A percentile compares a stretch with the other conserved stretches of the same genome.
These are phyloP conservation scores for Taphrina pruni DNA, from an alignment of 1,139 yeast genomes.

Conservation along the genomic window DNA sequence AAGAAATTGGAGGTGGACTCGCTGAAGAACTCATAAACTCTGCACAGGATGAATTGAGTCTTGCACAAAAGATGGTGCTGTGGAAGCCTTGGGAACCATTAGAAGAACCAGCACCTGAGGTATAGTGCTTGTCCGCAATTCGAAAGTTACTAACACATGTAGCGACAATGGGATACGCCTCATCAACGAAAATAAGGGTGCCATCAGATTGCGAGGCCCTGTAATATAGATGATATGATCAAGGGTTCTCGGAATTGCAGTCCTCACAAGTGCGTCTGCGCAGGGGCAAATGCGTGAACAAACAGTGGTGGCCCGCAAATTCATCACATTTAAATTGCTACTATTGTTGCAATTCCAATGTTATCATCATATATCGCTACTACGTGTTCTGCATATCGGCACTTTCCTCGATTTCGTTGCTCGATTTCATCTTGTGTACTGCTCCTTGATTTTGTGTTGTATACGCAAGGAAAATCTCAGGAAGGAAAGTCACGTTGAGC, in stretches of 20 bases:
- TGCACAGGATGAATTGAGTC: slow-evolving; percentile 78
- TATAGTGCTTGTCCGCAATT: neutral
- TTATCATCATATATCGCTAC: too few relatives aligned
- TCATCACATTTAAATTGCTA: too few relatives aligned
- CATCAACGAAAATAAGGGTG: slow-evolving; percentile 3
- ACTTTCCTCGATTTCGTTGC: neutral
- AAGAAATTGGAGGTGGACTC: slow-evolving; percentile 78
- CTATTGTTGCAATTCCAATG: too few relatives aligned
- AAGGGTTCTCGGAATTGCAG: too few relatives aligned
- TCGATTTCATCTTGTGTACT: neutral
- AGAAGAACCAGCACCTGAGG: slow-evolving; percentile 54
- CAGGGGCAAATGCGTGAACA: too few relatives aligned
- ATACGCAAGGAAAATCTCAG: too few relatives aligned
- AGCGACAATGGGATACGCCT: slow-evolving; percentile 32
- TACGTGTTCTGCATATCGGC: too few relatives aligned
- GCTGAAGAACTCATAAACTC: slow-evolving; percentile 83
- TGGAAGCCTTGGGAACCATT: slow-evolving; percentile 64
- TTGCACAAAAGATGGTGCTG: slow-evolving; percentile 70
- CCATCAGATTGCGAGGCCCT: too few relatives aligned
- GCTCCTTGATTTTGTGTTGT: neutral
- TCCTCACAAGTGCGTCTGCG: too few relatives aligned
- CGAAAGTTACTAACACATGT: too few relatives aligned
- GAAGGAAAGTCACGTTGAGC: neutral
- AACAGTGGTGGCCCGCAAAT: too few relatives aligned
- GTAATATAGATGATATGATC: too few relatives aligned